Evolutionary conservation across 2,329 filamentous ascomycete species (phyloP), one percentile per base, ranked within the genome.

Genomic region (Neopestalotiopsis sp.): DNA sequence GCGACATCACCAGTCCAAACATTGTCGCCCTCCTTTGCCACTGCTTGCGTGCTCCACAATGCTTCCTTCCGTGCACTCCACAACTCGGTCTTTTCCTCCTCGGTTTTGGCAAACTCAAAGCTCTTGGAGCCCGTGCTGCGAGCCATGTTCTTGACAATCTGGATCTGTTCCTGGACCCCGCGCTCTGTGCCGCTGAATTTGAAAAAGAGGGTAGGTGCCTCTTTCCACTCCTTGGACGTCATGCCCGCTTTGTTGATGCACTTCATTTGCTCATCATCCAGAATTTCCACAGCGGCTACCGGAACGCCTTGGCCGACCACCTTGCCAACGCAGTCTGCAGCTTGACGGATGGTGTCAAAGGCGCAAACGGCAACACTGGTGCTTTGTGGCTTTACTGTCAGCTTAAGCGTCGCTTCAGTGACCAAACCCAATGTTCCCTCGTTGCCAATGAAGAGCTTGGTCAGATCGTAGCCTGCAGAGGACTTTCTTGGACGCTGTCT

Each of bases 1-100:
- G 94, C 94, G 12, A 96, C 94, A 76, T 97, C 94, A 1, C 92
- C 93, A 0, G 93, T 95, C 93, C 93, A 96, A 3, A 96, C 91
- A 67, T 88, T 89, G 72, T 95, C 91, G n/a, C 85, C 88, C 59
- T 77, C 87, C 82, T 80, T 88, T 82, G 80, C 88, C 76, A 91
- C 84, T 0, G 92, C 89, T 85, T 94, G 91, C 68, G 92, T 91
- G 75, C 89, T 92, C 93, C 93, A 96, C 49, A 97, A 85, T 1
- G 93, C 92, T 80, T 95, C 92, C 81, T 97, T 97, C 59, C 94
- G 84, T 28, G 94, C 94, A 74, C 90, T 91, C 94, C 94, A 97
- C 38, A 97, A 85, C 80, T 95, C 92, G 6, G 87, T 84, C 79
- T 91, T 90, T 83, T 97, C 94, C 34, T 90, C 85, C 69, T 88